A percentile compares a stretch with the other conserved stretches of the same genome.
phyloP scores from a whole-genome alignment of 2,329 filamentous ascomycete species.

The Apiospora sp. region DNA sequence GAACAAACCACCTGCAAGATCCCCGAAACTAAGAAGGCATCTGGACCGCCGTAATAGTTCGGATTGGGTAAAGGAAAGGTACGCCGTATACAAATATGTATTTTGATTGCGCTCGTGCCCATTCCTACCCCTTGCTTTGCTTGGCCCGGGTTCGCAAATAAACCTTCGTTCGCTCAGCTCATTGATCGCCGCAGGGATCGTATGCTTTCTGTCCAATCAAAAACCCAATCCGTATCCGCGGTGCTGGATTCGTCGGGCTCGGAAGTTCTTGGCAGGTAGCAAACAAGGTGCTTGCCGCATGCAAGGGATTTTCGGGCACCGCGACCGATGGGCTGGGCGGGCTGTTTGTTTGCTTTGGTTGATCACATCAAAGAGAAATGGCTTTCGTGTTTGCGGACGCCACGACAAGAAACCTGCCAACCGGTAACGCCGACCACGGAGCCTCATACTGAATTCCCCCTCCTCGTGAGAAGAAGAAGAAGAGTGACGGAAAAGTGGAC shows the following conservation, averaged over 20 bases:
- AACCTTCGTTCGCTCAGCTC: no score
- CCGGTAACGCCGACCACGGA: neutral
- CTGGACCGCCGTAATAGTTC: neutral
- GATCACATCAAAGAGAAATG: neutral
- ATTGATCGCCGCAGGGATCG: neutral
- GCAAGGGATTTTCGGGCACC: neutral
- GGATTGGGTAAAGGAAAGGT: no score
- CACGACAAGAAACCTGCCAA: neutral
- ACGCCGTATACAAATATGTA: no score
- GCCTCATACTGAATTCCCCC: neutral
- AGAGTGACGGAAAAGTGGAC: no score
- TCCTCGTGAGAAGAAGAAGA: no score
- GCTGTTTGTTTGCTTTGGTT: neutral
- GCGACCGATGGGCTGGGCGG: neutral
- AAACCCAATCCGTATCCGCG: neutral
- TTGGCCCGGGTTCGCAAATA: neutral
- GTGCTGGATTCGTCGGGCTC: neutral
- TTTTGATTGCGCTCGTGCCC: neutral
- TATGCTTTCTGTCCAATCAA: neutral
- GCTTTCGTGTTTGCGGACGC: neutral
- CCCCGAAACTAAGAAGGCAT: no score
- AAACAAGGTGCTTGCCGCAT: neutral
- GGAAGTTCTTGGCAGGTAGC: neutral
- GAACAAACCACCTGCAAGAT: no score
- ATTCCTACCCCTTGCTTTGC: neutral